phyloP scores from a whole-genome alignment of 2,329 filamentous ascomycete genomes.

The Xylaria polymorpha region DNA sequence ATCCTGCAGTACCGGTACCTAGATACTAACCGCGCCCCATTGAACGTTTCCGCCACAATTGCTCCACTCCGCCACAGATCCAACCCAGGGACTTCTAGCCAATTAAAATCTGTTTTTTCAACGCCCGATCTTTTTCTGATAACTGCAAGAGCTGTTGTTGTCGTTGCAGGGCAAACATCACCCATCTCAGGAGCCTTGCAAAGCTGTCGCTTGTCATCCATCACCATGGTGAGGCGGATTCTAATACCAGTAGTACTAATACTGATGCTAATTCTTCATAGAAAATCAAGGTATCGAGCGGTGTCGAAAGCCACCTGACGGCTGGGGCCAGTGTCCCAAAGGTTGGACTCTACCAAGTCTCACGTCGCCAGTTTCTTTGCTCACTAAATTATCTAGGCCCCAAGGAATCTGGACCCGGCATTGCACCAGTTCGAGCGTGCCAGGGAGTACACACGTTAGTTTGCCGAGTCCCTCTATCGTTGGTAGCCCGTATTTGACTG shows the following conservation, averaged over 20 bases:
- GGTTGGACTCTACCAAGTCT: constrained; percentile 29
- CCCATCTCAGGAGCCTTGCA: constrained; percentile 5
- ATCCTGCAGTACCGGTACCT: too few species aligned
- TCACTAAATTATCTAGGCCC: constrained; percentile 49
- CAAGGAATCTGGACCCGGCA: constrained; percentile 39
- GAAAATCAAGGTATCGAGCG: constrained; percentile 38
- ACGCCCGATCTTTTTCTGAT: constrained; percentile 30
- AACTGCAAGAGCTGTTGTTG: constrained; percentile 13
- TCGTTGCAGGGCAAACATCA: background rate
- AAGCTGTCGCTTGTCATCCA: background rate
- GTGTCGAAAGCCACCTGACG: constrained; percentile 60
- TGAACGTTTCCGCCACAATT: constrained; percentile 16
- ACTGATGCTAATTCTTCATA: constrained; percentile 22
- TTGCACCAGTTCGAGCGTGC: constrained; percentile 75
- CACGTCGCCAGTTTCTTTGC: constrained; percentile 8
- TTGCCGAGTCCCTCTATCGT: background rate
- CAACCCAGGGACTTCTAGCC: constrained; percentile 16
- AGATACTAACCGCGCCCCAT: too few species aligned
- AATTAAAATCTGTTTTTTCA: constrained; percentile 34
- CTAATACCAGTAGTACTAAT: too few species aligned
- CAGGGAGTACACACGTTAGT: constrained; percentile 35
- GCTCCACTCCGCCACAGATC: constrained; percentile 26
- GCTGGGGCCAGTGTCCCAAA: constrained; percentile 38
- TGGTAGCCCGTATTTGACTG: background rate
- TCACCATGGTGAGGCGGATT: constrained; percentile 34